These are phyloP conservation scores for Delitschia confertaspora DNA, from an alignment of 495 filamentous ascomycete genomes.

Conservation along the genomic window DNA sequence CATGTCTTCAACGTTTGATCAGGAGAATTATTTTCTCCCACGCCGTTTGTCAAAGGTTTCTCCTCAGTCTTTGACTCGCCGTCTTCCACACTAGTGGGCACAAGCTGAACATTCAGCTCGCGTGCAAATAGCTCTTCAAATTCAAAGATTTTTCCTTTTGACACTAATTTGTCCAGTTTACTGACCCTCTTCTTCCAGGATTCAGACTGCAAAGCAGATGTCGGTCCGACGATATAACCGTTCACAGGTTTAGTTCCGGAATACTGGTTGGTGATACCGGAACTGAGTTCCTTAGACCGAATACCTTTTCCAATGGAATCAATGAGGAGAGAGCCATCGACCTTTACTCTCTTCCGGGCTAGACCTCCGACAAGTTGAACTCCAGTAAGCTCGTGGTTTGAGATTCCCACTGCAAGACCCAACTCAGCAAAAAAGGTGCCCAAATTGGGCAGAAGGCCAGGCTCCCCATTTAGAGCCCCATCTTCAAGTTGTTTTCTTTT, in stretches of 20 bases:
- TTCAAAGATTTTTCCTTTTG: conserved; percentile 36
- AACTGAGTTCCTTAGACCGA: conserved; percentile 1
- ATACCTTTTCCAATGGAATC: conserved; percentile 33
- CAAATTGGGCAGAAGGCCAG: conserved; percentile 1
- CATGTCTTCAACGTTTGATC: conserved; percentile 9
- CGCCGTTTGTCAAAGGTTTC: not conserved
- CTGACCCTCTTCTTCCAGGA: conserved; percentile 7
- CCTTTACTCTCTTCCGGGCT: conserved; percentile 17
- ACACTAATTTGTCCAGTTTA: conserved; percentile 41
- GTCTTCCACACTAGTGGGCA: not conserved
- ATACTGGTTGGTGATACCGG: not conserved
- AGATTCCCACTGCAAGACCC: conserved; percentile 28
- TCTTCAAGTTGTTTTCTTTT: conserved; percentile 23
- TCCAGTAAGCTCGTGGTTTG: conserved; percentile 25
- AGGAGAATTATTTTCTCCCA: not conserved
- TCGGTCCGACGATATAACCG: conserved; percentile 44
- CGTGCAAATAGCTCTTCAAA: conserved; percentile 48
- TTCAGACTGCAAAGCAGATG: conserved; percentile 41
- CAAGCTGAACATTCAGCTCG: conserved; percentile 20
- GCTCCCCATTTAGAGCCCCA: not conserved
- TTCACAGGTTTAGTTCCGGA: not conserved
- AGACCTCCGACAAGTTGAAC: conserved; percentile 27
- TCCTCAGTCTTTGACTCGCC: not conserved
- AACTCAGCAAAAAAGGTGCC: conserved; percentile 26
- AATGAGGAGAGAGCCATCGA: conserved; percentile 18